Conservation (phyloP, 768 basidiomycete genomes). For the Kwoniella dendrophila region DNA sequence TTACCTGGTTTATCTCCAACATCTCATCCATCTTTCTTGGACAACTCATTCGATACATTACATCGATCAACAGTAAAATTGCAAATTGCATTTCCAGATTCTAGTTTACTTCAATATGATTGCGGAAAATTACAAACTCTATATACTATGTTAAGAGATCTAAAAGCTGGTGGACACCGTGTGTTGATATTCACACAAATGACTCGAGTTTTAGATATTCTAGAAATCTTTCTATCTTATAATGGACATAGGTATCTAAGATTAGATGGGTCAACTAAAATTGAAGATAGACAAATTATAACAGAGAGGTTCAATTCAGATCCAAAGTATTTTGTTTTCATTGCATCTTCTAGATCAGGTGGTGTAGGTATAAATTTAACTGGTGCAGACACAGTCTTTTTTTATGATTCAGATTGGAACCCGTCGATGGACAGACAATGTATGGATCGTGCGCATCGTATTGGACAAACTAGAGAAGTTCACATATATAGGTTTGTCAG, state of each 20-base stretch:
- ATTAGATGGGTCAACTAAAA: constrained; percentile 92
- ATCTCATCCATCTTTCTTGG: constrained; percentile 50
- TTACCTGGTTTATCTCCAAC: constrained; percentile 59
- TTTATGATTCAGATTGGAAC: constrained; percentile 60
- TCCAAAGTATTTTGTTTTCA: constrained; percentile 58
- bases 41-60: constrained; percentile 66
- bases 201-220: constrained; percentile 89
- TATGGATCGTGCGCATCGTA: constrained; percentile 58
- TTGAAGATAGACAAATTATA: constrained; percentile 72
- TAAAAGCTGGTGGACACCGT: constrained; percentile 84
- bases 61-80: constrained; percentile 78
- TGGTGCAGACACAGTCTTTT: constrained; percentile 59
- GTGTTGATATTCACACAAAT: constrained; percentile 96
- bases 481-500: constrained; percentile 90
- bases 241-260: constrained; percentile 91
- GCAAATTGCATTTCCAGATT: constrained; percentile 90
- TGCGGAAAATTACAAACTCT: constrained; percentile 92
- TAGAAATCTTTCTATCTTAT: constrained; percentile 88
- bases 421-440: constrained; percentile 60
- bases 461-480: constrained; percentile 61
- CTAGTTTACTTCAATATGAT: constrained; percentile 86
- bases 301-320: constrained; percentile 60
- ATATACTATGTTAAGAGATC: constrained; percentile 73
- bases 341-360: constrained; percentile 58
- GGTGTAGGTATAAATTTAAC: constrained; percentile 83